phyloP scores from a whole-genome alignment of 495 filamentous ascomycete species.

The Geopyxis carbonaria region DNA sequence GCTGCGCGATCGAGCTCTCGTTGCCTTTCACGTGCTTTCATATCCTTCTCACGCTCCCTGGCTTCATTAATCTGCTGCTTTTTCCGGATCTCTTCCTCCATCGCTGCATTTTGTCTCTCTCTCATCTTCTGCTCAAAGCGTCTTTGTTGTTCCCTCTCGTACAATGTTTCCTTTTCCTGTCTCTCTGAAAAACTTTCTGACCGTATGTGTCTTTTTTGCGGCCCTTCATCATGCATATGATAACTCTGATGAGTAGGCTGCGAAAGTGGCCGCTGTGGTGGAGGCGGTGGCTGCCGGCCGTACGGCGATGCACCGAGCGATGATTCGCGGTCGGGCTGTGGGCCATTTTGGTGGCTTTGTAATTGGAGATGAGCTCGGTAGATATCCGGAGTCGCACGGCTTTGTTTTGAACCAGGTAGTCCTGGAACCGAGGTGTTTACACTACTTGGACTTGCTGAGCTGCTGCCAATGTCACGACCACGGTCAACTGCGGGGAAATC shows the following conservation, averaged over 20 bases:
- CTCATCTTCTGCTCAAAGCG: constrained; percentile 9
- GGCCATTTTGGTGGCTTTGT: constrained; percentile 26
- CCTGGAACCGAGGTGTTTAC: constrained; percentile 21
- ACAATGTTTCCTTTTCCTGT: constrained; percentile 5
- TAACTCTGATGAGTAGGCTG: too few species aligned
- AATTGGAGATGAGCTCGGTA: constrained; percentile 37
- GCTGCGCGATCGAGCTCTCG: constrained; percentile 25
- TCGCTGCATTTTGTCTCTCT: constrained; percentile 14
- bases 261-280: constrained; percentile 20
- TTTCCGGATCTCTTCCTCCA: constrained; percentile 5
- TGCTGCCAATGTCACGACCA: constrained; percentile 30
- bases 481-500: constrained; percentile 38
- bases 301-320: constrained; percentile 3
- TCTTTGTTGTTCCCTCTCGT: background rate
- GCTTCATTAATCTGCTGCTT: background rate
- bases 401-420: constrained; percentile 14
- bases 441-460: constrained; percentile 30
- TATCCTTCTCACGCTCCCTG: constrained; percentile 1
- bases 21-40: constrained; percentile 32
- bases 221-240: constrained; percentile 6
- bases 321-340: constrained; percentile 14
- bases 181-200: constrained; percentile 6
- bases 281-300: constrained; percentile 5
- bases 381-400: constrained; percentile 32
- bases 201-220: constrained; percentile 7